phyloP scores from a whole-genome alignment of 139 green algal species.

The Chlamydomonas eustigma region DNA sequence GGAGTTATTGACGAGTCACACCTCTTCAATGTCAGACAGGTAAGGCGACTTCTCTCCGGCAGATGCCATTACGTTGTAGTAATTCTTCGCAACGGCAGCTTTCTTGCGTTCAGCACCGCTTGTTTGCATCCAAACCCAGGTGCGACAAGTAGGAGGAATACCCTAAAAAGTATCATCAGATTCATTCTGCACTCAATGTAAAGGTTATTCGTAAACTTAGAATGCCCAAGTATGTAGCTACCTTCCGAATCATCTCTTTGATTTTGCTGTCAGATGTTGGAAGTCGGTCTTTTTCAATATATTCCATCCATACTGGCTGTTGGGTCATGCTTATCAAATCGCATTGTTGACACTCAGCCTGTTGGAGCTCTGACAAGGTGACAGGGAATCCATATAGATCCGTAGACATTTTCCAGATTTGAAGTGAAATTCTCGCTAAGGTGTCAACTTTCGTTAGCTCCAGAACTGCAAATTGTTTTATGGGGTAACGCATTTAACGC shows the following conservation, averaged over 20 bases:
- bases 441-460: too few relatives aligned
- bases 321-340: conserved; percentile 11
- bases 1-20: too few relatives aligned
- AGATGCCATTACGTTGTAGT: conserved; percentile 56
- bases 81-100: conserved; percentile 30
- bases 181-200: not conserved
- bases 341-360: conserved; percentile 14
- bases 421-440: too few relatives aligned
- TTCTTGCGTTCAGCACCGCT: conserved; percentile 23
- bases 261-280: conserved; percentile 35
- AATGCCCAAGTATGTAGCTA: too few relatives aligned
- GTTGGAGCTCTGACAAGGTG: conserved; percentile 14
- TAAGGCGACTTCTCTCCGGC: conserved; percentile 34
- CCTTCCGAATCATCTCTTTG: conserved; percentile 52
- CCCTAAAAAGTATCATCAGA: conserved; percentile 26
- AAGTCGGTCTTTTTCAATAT: conserved; percentile 33
- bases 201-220: conserved; percentile 1
- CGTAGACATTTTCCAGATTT: not conserved
- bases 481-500: too few relatives aligned
- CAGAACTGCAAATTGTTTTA: too few relatives aligned
- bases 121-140: conserved; percentile 52
- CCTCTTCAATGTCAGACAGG: conserved; percentile 13
- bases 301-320: conserved; percentile 17
- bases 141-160: conserved; percentile 42
- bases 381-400: conserved; percentile 49